Base-by-base conservation (phyloP, 2,329 filamentous ascomycete genomes). In the Calonectria fujianensis region DNA sequence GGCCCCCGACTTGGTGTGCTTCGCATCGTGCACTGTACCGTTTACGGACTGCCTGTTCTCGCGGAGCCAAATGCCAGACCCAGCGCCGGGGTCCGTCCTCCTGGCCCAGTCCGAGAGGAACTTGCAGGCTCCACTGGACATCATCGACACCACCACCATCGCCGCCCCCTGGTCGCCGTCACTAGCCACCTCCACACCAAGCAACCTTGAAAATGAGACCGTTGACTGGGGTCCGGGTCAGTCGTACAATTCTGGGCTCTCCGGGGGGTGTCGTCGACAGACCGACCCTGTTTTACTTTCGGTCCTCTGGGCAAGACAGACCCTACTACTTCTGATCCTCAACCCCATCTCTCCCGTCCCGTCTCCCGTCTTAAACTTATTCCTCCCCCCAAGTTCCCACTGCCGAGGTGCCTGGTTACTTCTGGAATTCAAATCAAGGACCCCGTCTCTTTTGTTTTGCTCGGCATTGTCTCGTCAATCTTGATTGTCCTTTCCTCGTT, bases 111-210 rank as follows among this genome's bases (percentile, higher is more conserved):
- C 72, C 72, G 67, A 74, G 61, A 70, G 61, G 72, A 70, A 70
- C 79, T 80, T 74, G 79, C 73, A 75, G 78, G 78, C 79, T 72
- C 80, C 80, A 80, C 80, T 66, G 72, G 73, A 72, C 76, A 79
- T 77, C 77, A 80, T 81, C 80, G 79, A 81, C 80, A 81, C 80
- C 80, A 81, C 78, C 78, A 78, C 79, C 78, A 79, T 80, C 79
- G 77, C 78, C 73, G 68, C 67, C 78, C 80, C 80, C 80, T 73
- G 72, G 80, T 79, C 79, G 65, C 78, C 79, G 75, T 80, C 80
- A 81, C 80, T 81, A 81, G 80, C 80, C 80, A 81, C 80, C 80
- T 81, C 80, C 80, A 81, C 80, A 81, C 79, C 79, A 41, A 80
- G 78, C 74, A 77, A 81, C 80, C 72, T 80, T 78, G 75, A 78